Evolutionary conservation across 768 basidiomycete genomes (phyloP).

Genomic region (Leccinum barrowsii): DNA sequence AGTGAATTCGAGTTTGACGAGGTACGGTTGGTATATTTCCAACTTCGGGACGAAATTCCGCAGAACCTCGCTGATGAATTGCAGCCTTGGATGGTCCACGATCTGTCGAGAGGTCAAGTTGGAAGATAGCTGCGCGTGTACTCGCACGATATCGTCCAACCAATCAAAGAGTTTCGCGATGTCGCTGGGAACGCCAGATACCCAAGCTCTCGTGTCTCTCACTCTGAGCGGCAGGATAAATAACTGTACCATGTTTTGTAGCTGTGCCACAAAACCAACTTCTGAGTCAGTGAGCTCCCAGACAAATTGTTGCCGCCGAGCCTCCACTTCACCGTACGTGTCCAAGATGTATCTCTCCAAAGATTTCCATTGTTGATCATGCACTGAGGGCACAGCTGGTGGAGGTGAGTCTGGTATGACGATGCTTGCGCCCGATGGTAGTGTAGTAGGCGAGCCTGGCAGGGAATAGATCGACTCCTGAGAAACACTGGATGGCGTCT

Average conservation of each 20-base stretch:
- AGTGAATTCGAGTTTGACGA: constrained; percentile 66
- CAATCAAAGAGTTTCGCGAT: constrained; percentile 79
- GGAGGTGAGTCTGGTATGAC: constrained; percentile 11
- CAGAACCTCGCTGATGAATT: constrained; percentile 55
- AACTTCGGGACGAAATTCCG: constrained; percentile 59
- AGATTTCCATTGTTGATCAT: constrained; percentile 21
- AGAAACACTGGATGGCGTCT: constrained; percentile 18
- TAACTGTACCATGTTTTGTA: constrained; percentile 62
- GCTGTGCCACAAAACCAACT: constrained; percentile 58
- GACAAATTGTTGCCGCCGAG: constrained; percentile 62
- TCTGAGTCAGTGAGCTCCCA: constrained; percentile 70
- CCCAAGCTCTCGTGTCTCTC: constrained; percentile 70
- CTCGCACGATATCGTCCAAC: constrained; percentile 80
- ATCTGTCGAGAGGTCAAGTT: constrained; percentile 42
- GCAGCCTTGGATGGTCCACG: constrained; percentile 42
- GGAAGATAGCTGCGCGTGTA: constrained; percentile 64
- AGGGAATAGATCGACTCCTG: constrained; percentile 26
- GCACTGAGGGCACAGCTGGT: constrained; percentile 4
- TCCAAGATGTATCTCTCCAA: constrained; percentile 20
- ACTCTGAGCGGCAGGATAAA: constrained; percentile 78
- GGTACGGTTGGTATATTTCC: constrained; percentile 85
- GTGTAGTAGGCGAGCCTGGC: constrained; percentile 9
- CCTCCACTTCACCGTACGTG: constrained; percentile 47
- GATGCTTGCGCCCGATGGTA: constrained; percentile 8
- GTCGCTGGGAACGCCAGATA: constrained; percentile 70